phyloP scores from a whole-genome alignment of 768 basidiomycete genomes.

The Suillus hirtellus region DNA sequence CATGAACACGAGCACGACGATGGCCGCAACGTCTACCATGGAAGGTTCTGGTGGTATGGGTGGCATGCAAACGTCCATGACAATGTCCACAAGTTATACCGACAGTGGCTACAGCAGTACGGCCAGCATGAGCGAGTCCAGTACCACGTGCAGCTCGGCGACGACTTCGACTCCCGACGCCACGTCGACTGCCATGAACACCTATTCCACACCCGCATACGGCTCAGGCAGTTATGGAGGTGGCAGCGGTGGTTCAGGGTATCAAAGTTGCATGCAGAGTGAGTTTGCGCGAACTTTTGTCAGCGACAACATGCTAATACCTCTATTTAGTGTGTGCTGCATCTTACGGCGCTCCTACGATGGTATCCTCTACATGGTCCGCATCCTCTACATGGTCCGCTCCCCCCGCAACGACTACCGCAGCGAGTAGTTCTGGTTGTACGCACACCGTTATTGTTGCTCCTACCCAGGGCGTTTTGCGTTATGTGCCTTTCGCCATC shows the following conservation, averaged over 20 bases:
- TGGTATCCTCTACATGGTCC: constrained; percentile 22
- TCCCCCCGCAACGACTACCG: constrained; percentile 24
- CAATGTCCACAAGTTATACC: constrained; percentile 5
- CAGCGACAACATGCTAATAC: constrained; percentile 3
- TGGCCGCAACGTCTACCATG: constrained; percentile 6
- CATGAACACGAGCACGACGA: neutral
- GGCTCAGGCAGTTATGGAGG: constrained; percentile 65
- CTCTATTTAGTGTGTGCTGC: constrained; percentile 59
- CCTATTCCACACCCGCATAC: constrained; percentile 49
- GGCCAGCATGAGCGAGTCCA: too few relatives aligned
- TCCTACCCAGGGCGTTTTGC: constrained; percentile 72
- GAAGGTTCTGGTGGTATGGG: neutral
- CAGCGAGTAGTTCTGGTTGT: constrained; percentile 46
- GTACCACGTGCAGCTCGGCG: neutral
- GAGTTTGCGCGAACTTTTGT: constrained; percentile 23
- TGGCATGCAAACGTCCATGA: neutral
- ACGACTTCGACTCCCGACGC: constrained; percentile 6
- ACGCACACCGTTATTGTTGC: constrained; percentile 79
- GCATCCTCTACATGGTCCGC: constrained; percentile 20
- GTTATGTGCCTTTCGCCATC: constrained; percentile 72
- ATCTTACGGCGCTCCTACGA: constrained; percentile 46
- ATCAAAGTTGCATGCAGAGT: constrained; percentile 74
- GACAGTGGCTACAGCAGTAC: neutral
- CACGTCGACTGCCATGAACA: constrained; percentile 22
- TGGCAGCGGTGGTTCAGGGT: constrained; percentile 46